A percentile compares a stretch with the other conserved stretches of the same genome.
Conservation (phyloP, 2,329 filamentous ascomycete species). For the Basipetospora chlamydospora region DNA sequence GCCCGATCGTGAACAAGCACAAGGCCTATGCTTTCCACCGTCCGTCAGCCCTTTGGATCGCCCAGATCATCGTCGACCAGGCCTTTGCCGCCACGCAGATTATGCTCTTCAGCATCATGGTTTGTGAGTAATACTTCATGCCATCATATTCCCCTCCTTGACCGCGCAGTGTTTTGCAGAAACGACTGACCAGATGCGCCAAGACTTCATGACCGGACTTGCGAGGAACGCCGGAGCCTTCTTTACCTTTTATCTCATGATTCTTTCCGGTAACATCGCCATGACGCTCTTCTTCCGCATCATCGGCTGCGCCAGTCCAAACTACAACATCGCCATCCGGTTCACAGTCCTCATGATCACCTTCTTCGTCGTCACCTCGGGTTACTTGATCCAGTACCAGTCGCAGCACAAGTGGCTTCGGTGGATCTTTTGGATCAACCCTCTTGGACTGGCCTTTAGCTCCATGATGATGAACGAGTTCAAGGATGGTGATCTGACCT, state of each 20-base stretch:
- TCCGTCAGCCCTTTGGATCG: slow-evolving; percentile 70
- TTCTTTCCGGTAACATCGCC: slow-evolving; percentile 51
- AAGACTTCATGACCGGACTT: slow-evolving; percentile 61
- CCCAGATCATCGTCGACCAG: slow-evolving; percentile 66
- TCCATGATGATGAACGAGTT: slow-evolving; percentile 84
- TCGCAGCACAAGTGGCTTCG: slow-evolving; percentile 60
- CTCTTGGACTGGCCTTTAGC: slow-evolving; percentile 60
- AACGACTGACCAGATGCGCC: too few relatives aligned
- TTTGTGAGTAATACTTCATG: too few relatives aligned
- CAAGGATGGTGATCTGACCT: slow-evolving; percentile 50
- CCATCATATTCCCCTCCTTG: too few relatives aligned
- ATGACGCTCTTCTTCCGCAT: slow-evolving; percentile 71
- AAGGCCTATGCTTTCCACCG: slow-evolving; percentile 71
- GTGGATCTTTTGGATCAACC: slow-evolving; percentile 70
- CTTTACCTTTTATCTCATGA: slow-evolving; percentile 61
- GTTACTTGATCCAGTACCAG: slow-evolving; percentile 72
- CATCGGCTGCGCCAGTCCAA: slow-evolving; percentile 58
- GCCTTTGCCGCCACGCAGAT: slow-evolving; percentile 59
- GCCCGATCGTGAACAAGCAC: slow-evolving; percentile 72
- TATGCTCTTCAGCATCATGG: slow-evolving; percentile 56
- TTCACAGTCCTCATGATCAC: slow-evolving; percentile 68
- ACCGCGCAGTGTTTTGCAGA: too few relatives aligned
- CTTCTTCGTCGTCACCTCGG: slow-evolving; percentile 65
- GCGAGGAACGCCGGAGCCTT: slow-evolving; percentile 59
- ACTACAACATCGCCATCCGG: slow-evolving; percentile 78